These are phyloP conservation scores for Gymnopilus junonius DNA, from an alignment of 768 basidiomycete genomes.

Conservation along the genomic window DNA sequence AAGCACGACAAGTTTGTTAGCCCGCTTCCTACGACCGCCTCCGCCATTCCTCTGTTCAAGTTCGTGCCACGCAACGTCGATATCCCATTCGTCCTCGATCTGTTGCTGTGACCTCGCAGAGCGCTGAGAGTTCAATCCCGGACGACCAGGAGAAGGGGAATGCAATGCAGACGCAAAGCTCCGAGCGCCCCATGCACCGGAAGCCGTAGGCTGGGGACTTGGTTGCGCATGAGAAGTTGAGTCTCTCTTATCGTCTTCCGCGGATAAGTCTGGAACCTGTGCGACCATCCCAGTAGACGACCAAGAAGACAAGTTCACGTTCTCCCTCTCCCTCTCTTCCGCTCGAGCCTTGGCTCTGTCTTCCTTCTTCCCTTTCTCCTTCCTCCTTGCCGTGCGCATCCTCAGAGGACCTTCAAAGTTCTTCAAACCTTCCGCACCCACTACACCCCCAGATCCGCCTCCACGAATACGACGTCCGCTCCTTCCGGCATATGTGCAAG, in stretches of 20 bases:
- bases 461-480: slow-evolving; percentile 92
- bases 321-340: slow-evolving; percentile 78
- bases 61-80: slow-evolving; percentile 83
- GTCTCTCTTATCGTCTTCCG: slow-evolving; percentile 1
- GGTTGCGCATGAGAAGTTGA: slow-evolving; percentile 2
- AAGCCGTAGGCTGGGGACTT: slow-evolving; percentile 13
- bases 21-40: slow-evolving; percentile 62
- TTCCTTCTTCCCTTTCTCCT: slow-evolving; percentile 85
- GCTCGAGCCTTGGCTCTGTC: slow-evolving; percentile 80
- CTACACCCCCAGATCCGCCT: slow-evolving; percentile 82
- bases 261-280: slow-evolving; percentile 22
- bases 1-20: slow-evolving; percentile 70
- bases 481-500: slow-evolving; percentile 90
- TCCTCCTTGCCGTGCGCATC: slow-evolving; percentile 71
- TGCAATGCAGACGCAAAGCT: slow-evolving; percentile 85
- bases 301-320: slow-evolving; percentile 35
- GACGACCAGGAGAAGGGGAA: slow-evolving; percentile 40
- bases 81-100: slow-evolving; percentile 71
- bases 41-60: slow-evolving; percentile 59
- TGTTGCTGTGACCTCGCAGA: slow-evolving; percentile 33
- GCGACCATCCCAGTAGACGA: slow-evolving; percentile 16
- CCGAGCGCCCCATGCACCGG: slow-evolving; percentile 78
- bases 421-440: slow-evolving; percentile 75
- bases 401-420: slow-evolving; percentile 85
- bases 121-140: slow-evolving; percentile 29